Evolutionary conservation across 139 green algal genomes (phyloP).

Genomic region (Pseudopediastrum boryanum): DNA sequence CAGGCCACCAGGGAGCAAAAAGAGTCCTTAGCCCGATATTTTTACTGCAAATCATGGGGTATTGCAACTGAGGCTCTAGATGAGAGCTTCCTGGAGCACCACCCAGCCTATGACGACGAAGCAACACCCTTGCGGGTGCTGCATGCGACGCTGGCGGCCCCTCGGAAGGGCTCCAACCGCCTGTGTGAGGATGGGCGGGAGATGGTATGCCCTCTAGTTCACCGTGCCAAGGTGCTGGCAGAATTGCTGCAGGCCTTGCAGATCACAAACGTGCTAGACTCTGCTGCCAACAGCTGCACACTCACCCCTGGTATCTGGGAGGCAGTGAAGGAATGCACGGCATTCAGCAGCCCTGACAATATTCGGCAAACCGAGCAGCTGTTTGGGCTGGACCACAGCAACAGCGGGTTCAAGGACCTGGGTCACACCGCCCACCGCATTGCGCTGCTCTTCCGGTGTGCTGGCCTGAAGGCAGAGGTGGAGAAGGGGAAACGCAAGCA

Average conservation of each 20-base stretch:
- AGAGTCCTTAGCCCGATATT: not conserved
- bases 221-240: not conserved
- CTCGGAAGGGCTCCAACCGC: too few species aligned
- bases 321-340: not conserved
- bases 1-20: not conserved
- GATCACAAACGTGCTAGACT: not conserved
- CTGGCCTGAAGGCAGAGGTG: too few species aligned
- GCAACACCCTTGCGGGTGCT: not conserved
- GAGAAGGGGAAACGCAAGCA: too few species aligned
- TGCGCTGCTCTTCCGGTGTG: too few species aligned
- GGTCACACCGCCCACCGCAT: too few species aligned
- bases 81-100: not conserved
- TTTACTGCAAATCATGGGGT: conserved; percentile 8
- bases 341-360: not conserved
- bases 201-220: not conserved
- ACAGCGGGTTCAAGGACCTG: too few species aligned
- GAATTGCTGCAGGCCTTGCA: not conserved
- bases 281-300: not conserved
- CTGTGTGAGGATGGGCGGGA: not conserved
- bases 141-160: not conserved
- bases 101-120: not conserved
- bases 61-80: not conserved
- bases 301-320: conserved; percentile 3
- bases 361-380: not conserved
- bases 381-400: not conserved